These are phyloP conservation scores for Orbilia blumenaviensis DNA, from an alignment of 2,329 filamentous ascomycete genomes.

Conservation along the genomic window DNA sequence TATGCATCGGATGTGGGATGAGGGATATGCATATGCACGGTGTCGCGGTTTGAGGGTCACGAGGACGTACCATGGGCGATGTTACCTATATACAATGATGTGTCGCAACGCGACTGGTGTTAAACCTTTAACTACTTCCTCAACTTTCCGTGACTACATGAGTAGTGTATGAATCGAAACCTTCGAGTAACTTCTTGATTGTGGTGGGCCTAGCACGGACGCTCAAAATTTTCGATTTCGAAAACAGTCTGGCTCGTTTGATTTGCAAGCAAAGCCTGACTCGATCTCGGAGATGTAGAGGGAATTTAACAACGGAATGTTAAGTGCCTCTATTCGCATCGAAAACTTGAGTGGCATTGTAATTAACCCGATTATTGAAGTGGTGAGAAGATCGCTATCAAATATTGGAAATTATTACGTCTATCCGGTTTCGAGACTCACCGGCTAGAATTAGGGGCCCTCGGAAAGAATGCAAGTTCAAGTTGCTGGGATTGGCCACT, in stretches of 20 bases:
- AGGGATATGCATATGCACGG: constrained; percentile 13
- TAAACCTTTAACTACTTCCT: background rate
- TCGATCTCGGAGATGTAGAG: constrained; percentile 1
- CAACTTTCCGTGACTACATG: background rate
- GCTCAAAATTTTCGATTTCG: background rate
- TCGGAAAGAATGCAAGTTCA: too few species aligned
- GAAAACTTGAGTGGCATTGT: background rate
- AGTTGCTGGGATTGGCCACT: too few species aligned
- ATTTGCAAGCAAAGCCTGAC: background rate
- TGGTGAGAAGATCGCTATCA: too few species aligned
- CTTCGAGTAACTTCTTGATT: background rate
- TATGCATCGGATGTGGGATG: constrained; percentile 16
- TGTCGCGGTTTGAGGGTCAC: constrained; percentile 21
- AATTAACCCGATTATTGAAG: too few species aligned
- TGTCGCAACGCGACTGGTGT: constrained; percentile 51
- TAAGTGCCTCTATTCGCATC: constrained; percentile 49
- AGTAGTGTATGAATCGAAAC: background rate
- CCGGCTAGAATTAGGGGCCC: too few species aligned
- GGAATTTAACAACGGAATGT: constrained; percentile 21
- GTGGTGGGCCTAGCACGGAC: constrained; percentile 8
- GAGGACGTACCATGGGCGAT: constrained; percentile 2
- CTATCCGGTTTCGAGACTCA: too few species aligned
- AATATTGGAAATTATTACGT: too few species aligned
- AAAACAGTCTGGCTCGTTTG: too few species aligned
- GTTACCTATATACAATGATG: constrained; percentile 21